Base-by-base conservation (phyloP, 2,329 filamentous ascomycete genomes). In the Fulvia fulva region DNA sequence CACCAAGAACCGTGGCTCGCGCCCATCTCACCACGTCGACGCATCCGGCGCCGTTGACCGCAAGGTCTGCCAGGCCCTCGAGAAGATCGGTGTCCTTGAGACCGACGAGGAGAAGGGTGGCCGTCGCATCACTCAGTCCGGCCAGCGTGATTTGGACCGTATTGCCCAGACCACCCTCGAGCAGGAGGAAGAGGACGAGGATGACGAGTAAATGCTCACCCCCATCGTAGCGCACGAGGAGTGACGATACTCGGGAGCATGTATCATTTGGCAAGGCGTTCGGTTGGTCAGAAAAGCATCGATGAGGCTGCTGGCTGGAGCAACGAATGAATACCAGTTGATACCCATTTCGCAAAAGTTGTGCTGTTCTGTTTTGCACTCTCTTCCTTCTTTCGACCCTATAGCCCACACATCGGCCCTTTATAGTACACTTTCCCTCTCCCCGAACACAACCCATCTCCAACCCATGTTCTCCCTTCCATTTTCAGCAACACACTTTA, bases 61-160 rank as follows among this genome's bases (percentile, higher is more conserved):
- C 80, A 97, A 97, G 86, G 85, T 96, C 77, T 83, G 97, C 78
- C 94, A 99, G 86, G 84, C 92, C 64, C 89, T 99, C 60, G 94
- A 97, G 89, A 97, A 97, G 89, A 97, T 99, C 74, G 92, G 93
- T 79, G 92, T 99, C 72, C 83, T 99, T 65, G 94, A 99, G 88
- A 83, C 89, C 76, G 93, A 97, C 74, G 93, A 97, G 86, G 93
- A 97, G 70, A 96, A 96, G 87, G 94, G 94, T 80, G 94, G 94
- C 75, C 90, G 94, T 77, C 88, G 94, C 79, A 97, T 99, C 82
- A 97, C 94, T 74, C 91, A 97, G 85, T 87, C 87, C 75, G 94
- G 94, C 77, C 92, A 97, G 87, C 90, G 94, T 85, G 94, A 99
- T 89, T 86, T 99, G 85, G 94, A 97, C 85, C 93, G 79, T 68